Percentiles rank a stretch among this genome's conserved stretches.
Evolutionary conservation across 2,329 filamentous ascomycete species (phyloP).

Genomic region (Coniosporium tulheliwenetii): DNA sequence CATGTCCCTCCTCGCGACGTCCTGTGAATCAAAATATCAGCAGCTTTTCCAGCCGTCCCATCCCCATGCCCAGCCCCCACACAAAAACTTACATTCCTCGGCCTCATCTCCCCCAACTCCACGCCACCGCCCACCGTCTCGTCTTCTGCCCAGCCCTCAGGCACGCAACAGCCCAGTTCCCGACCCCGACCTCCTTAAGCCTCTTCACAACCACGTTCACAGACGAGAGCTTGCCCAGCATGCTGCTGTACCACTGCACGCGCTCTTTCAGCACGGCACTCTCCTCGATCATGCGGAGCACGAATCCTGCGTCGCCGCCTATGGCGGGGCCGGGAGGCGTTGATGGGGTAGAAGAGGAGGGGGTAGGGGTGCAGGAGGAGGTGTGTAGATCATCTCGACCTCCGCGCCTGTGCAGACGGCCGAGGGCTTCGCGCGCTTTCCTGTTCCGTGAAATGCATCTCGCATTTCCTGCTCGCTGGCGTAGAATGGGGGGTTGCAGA

Average conservation of each 20-base stretch:
- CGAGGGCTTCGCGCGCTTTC: constrained; percentile 52
- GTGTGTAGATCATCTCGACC: constrained; percentile 59
- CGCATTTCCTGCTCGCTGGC: constrained; percentile 52
- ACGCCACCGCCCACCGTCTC: constrained; percentile 72
- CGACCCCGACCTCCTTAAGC: constrained; percentile 38
- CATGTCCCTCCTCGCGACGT: constrained; percentile 3
- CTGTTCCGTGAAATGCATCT: constrained; percentile 29
- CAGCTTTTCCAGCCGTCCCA: constrained; percentile 5
- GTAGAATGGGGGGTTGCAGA: constrained; percentile 96
- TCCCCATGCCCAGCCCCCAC: constrained; percentile 5
- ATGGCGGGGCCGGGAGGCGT: constrained; percentile 5
- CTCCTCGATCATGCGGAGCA: constrained; percentile 54
- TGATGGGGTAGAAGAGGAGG: neutral
- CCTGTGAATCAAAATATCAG: constrained; percentile 4
- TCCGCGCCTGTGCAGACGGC: constrained; percentile 63
- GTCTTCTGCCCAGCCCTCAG: constrained; percentile 69
- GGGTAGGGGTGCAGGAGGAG: too few species aligned
- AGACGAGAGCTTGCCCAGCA: constrained; percentile 71
- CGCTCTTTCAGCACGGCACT: constrained; percentile 42
- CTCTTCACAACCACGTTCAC: constrained; percentile 45
- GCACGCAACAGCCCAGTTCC: constrained; percentile 70
- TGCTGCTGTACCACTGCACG: constrained; percentile 78
- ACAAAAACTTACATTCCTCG: constrained; percentile 32
- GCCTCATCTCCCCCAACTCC: constrained; percentile 64
- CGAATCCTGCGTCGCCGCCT: constrained; percentile 67